Conservation (phyloP, 2,329 filamentous ascomycete genomes). For the Alternaria rosae region DNA sequence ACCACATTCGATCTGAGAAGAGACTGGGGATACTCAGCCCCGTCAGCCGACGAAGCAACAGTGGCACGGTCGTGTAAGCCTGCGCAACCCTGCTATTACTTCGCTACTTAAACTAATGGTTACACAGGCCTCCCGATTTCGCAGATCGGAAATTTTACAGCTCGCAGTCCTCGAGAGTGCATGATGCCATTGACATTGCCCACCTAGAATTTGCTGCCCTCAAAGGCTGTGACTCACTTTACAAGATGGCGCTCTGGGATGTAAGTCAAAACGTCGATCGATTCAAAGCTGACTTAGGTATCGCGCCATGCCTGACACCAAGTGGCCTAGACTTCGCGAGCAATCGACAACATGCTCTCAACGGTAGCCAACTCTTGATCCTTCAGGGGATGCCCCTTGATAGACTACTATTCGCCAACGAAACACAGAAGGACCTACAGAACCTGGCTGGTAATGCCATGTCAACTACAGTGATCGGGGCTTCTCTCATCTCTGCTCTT, state of each 20-base stretch:
- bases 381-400: conserved; percentile 74
- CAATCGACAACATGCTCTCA: conserved; percentile 66
- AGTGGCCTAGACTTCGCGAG: conserved; percentile 68
- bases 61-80: conserved; percentile 54
- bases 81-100: background rate
- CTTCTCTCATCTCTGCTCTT: conserved; percentile 67
- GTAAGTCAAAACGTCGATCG: conserved; percentile 77
- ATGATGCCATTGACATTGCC: conserved; percentile 71
- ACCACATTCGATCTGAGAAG: conserved; percentile 59
- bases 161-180: conserved; percentile 65
- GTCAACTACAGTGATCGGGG: conserved; percentile 74
- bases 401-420: conserved; percentile 68
- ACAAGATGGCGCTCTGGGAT: conserved; percentile 65
- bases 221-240: conserved; percentile 64
- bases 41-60: conserved; percentile 66
- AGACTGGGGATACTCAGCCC: conserved; percentile 64
- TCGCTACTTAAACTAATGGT: background rate
- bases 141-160: conserved; percentile 61
- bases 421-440: conserved; percentile 65
- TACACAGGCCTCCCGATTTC: conserved; percentile 60
- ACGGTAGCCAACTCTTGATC: conserved; percentile 67
- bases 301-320: conserved; percentile 74
- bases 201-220: conserved; percentile 58
- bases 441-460: conserved; percentile 83
- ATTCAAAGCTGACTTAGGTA: conserved; percentile 61